Evolutionary conservation across 1,284 basidiomycete species (phyloP).

Genomic region (Takashimella koratensis): DNA sequence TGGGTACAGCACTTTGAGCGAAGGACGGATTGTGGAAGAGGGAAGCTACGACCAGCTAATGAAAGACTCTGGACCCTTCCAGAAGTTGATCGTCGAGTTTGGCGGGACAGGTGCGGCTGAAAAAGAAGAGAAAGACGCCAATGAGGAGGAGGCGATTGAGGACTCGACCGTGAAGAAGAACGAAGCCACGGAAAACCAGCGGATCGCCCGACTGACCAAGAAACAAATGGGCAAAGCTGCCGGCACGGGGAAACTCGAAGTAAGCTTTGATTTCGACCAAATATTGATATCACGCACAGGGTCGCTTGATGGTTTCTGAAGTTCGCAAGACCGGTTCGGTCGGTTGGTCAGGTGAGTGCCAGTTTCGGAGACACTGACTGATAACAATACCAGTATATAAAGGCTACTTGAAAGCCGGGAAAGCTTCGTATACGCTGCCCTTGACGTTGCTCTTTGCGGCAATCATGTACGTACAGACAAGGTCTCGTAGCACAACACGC

Average conservation of each 20-base stretch:
- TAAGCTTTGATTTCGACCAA: constrained; percentile 7
- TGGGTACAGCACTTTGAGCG: constrained; percentile 52
- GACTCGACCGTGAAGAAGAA: constrained; percentile 20
- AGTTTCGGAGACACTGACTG: neutral
- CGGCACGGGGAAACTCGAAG: constrained; percentile 60
- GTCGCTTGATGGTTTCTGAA: constrained; percentile 46
- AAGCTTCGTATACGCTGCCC: constrained; percentile 59
- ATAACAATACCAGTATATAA: constrained; percentile 58
- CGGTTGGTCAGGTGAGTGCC: constrained; percentile 53
- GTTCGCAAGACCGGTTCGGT: constrained; percentile 63
- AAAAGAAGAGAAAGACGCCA: constrained; percentile 51
- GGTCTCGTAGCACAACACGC: neutral
- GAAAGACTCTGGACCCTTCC: constrained; percentile 56
- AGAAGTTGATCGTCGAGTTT: constrained; percentile 62
- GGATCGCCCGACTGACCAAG: constrained; percentile 17
- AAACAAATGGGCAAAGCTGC: constrained; percentile 51
- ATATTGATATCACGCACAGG: constrained; percentile 13
- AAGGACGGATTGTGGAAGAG: constrained; percentile 61
- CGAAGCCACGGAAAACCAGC: neutral
- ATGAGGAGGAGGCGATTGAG: constrained; percentile 42
- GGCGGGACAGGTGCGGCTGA: constrained; percentile 53
- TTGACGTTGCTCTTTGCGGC: constrained; percentile 57
- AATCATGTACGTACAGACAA: constrained; percentile 51
- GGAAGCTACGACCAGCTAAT: constrained; percentile 63
- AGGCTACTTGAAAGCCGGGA: constrained; percentile 64